These are phyloP conservation scores for Sporothrix pallida DNA, from an alignment of 2,329 filamentous ascomycete genomes.

Conservation along the genomic window DNA sequence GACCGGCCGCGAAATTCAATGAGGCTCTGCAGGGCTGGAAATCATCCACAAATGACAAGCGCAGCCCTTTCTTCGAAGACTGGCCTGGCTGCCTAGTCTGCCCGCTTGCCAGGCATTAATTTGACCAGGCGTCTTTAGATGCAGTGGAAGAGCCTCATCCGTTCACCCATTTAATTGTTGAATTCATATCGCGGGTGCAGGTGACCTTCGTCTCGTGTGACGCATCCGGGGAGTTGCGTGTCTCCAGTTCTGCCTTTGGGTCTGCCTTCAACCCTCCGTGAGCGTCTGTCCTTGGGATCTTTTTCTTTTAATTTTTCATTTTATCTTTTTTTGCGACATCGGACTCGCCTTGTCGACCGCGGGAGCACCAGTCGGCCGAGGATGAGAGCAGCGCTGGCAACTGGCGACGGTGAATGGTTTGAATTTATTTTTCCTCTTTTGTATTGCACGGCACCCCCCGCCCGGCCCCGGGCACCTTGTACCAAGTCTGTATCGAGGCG, in stretches of 20 bases:
- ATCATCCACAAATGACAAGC: background rate
- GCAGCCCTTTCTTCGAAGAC: background rate
- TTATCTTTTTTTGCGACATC: background rate
- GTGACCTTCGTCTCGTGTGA: background rate
- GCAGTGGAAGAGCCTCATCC: conserved; percentile 14
- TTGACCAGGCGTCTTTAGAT: background rate
- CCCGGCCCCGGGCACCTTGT: too few species aligned
- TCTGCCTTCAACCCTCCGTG: background rate
- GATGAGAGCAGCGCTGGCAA: too few species aligned
- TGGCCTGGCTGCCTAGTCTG: background rate
- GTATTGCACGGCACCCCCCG: too few species aligned
- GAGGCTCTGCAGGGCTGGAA: conserved; percentile 9
- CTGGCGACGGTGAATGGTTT: too few species aligned
- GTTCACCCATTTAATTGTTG: background rate
- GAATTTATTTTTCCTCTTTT: too few species aligned
- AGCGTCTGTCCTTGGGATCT: too few species aligned
- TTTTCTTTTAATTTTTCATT: too few species aligned
- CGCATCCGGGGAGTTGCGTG: background rate
- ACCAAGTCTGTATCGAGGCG: too few species aligned
- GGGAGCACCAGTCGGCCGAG: too few species aligned
- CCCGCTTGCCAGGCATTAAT: background rate
- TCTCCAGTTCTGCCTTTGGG: background rate
- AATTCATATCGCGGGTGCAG: background rate
- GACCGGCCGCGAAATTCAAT: background rate
- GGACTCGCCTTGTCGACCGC: background rate